Evolutionary conservation across 169 alveolate species (phyloP), one percentile per base, ranked within the genome.

Genomic region (Haemoproteus tartakovskyi): DNA sequence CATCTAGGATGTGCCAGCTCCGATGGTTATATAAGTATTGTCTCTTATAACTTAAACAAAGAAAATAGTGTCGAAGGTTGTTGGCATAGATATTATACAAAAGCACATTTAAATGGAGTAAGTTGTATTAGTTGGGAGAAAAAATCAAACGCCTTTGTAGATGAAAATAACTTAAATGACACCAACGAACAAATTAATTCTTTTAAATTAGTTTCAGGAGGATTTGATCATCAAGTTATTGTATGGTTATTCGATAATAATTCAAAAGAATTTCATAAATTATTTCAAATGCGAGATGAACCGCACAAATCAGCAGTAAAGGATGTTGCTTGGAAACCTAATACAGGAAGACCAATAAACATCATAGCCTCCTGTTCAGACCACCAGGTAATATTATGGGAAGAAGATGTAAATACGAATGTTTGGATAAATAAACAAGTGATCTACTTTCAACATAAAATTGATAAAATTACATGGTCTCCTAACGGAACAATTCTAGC

Each of bases 261-360:
- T 33, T 83, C 79, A 11, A 80, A 85, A 57, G 90, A 87, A 57
- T 80, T 62, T 51, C 62, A 62, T 27, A 62, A 80, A 29, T 54
- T 80, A 29, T 30, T 30, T 18, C 90, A 86, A 40, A 81, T 85
- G 61, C 12, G 64, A 12, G 84, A 64, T 43, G 62, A 79, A 19
- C 86, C 79, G 37, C 95, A 91, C 67, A 67, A 83, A n/a, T 89
- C 91, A 38, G 78, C 93, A 90, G 92, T 92, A 21, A 86, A 95
- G 81, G 95, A 89, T 51, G 94, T 93, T 47, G 94, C 95, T 9
- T 93, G 97, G 97, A 87, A 89, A 57, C 92, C 95, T 21, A 86
- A 86, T 12, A 61, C 89, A 14, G 90, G 88, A 51, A 61, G 67
- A 16, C 27, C 40, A 19, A 78, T 79, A 33, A 93, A 90, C 46